Conservation (phyloP, 192 early-diverging fungal genomes). For the Umbelopsis vinacea region DNA sequence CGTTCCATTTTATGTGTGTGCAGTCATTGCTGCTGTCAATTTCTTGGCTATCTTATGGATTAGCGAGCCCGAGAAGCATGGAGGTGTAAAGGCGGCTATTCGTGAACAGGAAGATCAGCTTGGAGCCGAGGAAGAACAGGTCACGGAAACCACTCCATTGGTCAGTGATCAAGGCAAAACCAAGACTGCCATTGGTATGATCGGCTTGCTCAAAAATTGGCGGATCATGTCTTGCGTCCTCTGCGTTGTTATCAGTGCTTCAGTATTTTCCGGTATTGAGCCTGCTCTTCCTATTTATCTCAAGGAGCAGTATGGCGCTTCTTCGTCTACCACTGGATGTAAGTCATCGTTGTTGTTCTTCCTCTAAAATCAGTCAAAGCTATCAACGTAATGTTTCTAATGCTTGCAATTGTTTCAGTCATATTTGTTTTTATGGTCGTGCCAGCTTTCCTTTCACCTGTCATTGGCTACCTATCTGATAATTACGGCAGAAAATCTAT, state of each 20-base stretch:
- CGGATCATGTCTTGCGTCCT: constrained; percentile 48
- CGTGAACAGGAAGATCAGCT: constrained; percentile 1
- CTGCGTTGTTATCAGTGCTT: constrained; percentile 50
- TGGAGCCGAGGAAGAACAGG: constrained; percentile 10
- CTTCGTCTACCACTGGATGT: constrained; percentile 50
- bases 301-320: constrained; percentile 38
- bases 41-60: constrained; percentile 65
- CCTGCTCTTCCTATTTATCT: constrained; percentile 61
- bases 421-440: constrained; percentile 72
- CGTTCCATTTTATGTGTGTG: constrained; percentile 74
- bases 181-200: constrained; percentile 43
- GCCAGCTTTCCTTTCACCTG: constrained; percentile 65
- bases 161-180: neutral
- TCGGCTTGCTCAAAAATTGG: constrained; percentile 48
- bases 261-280: constrained; percentile 61
- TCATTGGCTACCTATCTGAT: constrained; percentile 60
- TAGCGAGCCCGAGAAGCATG: constrained; percentile 56
- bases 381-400: neutral
- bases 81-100: constrained; percentile 7
- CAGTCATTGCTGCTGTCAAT: constrained; percentile 60
- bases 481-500: constrained; percentile 50
- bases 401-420: constrained; percentile 34
- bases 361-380: too few relatives aligned
- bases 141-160: constrained; percentile 3
- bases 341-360: neutral